phyloP scores from a whole-genome alignment of 1,284 basidiomycete species.

The Cryptococcus sp. region DNA sequence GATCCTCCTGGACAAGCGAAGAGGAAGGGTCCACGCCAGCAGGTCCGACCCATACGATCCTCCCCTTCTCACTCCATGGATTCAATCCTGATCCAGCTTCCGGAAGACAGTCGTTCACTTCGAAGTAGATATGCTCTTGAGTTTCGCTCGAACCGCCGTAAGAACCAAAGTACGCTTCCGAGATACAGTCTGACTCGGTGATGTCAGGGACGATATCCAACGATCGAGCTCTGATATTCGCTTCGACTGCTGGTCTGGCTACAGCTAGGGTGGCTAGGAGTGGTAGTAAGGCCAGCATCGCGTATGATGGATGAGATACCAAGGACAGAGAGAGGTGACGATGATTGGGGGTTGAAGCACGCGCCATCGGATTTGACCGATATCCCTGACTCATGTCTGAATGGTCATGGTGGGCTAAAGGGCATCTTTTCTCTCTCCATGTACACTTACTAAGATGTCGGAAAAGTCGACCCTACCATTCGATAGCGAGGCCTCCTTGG shows the following conservation, averaged over 20 bases:
- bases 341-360: too few relatives aligned
- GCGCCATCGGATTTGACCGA: too few relatives aligned
- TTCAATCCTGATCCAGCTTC: slow-evolving; percentile 11
- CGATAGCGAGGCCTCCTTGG: too few relatives aligned
- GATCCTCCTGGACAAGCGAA: not conserved
- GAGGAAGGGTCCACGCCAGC: slow-evolving; percentile 26
- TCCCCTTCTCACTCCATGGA: slow-evolving; percentile 4
- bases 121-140: slow-evolving; percentile 15
- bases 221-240: not conserved
- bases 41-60: slow-evolving; percentile 41
- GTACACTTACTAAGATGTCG: too few relatives aligned
- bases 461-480: too few relatives aligned
- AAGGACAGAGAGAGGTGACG: too few relatives aligned
- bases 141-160: slow-evolving; percentile 10
- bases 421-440: too few relatives aligned
- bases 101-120: slow-evolving; percentile 15
- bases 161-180: slow-evolving; percentile 10
- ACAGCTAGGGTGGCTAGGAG: not conserved
- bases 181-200: not conserved
- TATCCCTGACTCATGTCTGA: too few relatives aligned
- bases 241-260: not conserved
- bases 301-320: too few relatives aligned
- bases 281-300: not conserved
- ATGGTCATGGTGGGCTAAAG: too few relatives aligned
- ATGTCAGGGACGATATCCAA: not conserved